Conservation (phyloP, 1,139 yeast genomes). For the Debaryomycetaceae sp. region DNA sequence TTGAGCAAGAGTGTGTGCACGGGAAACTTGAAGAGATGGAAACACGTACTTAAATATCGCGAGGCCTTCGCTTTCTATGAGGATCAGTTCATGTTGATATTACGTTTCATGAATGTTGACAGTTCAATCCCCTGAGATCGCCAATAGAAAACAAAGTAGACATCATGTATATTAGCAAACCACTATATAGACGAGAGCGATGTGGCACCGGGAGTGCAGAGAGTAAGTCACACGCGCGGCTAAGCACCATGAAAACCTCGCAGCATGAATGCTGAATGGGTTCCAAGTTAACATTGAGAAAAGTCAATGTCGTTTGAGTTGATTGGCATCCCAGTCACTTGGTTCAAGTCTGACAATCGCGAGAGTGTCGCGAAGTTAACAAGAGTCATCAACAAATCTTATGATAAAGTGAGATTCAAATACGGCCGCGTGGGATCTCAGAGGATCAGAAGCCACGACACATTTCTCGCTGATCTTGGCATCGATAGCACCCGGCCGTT, state of each 20-base stretch:
- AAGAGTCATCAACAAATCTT: constrained; percentile 41
- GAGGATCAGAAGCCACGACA: constrained; percentile 30
- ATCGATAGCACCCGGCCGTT: constrained; percentile 18
- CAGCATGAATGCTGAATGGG: too few species aligned
- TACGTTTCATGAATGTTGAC: constrained; percentile 31
- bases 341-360: constrained; percentile 17
- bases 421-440: constrained; percentile 40
- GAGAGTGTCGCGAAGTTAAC: constrained; percentile 16
- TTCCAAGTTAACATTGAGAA: too few species aligned
- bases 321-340: constrained; percentile 19
- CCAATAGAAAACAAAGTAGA: too few species aligned
- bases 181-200: not conserved
- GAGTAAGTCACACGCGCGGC: too few species aligned
- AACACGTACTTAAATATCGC: constrained; percentile 39
- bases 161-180: not conserved
- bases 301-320: constrained; percentile 18
- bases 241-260: too few species aligned
- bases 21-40: constrained; percentile 44
- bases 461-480: constrained; percentile 23
- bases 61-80: constrained; percentile 37
- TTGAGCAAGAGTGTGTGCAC: constrained; percentile 29
- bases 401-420: constrained; percentile 39
- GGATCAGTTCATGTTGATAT: constrained; percentile 39
- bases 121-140: constrained; percentile 10
- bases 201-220: too few species aligned